Evolutionary conservation across 805 yeast genomes (phyloP).

Genomic region (Candida mattraensis): DNA sequence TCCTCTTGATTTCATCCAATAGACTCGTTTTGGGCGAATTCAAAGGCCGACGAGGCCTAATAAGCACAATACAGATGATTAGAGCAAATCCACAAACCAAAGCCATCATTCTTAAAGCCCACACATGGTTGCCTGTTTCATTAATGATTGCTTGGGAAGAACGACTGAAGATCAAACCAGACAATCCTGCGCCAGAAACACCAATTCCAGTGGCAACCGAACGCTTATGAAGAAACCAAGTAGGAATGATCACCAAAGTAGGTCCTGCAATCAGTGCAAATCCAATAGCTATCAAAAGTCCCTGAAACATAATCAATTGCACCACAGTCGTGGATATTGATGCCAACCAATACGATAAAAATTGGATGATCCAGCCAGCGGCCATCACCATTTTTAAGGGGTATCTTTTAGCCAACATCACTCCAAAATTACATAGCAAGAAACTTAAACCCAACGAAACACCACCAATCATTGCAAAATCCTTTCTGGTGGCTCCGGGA

Average conservation of each 20-base stretch:
- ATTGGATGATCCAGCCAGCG: conserved; percentile 41
- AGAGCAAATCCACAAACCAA: conserved; percentile 29
- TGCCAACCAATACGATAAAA: conserved; percentile 44
- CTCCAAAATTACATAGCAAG: conserved; percentile 56
- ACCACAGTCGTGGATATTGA: conserved; percentile 41
- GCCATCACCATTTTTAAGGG: conserved; percentile 49
- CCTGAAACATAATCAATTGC: conserved; percentile 51
- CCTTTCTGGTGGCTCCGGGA: conserved; percentile 49
- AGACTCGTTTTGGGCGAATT: conserved; percentile 20
- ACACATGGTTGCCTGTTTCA: conserved; percentile 41
- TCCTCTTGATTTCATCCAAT: conserved; percentile 18
- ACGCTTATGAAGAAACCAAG: conserved; percentile 47
- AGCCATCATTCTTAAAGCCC: conserved; percentile 49
- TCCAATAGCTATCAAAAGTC: conserved; percentile 44
- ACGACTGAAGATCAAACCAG: conserved; percentile 49
- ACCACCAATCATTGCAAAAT: conserved; percentile 59
- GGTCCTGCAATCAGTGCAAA: conserved; percentile 40
- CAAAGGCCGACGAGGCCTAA: conserved; percentile 26
- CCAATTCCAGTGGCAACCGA: conserved; percentile 51
- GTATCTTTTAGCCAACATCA: conserved; percentile 45
- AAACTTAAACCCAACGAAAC: conserved; percentile 55
- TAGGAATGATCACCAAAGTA: conserved; percentile 39
- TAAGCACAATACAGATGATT: conserved; percentile 19
- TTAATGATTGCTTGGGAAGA: conserved; percentile 42
- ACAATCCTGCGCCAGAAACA: conserved; percentile 52